Evolutionary conservation across 768 basidiomycete species (phyloP), one percentile per base, ranked within the genome.

Genomic region (Galerina sulciceps): DNA sequence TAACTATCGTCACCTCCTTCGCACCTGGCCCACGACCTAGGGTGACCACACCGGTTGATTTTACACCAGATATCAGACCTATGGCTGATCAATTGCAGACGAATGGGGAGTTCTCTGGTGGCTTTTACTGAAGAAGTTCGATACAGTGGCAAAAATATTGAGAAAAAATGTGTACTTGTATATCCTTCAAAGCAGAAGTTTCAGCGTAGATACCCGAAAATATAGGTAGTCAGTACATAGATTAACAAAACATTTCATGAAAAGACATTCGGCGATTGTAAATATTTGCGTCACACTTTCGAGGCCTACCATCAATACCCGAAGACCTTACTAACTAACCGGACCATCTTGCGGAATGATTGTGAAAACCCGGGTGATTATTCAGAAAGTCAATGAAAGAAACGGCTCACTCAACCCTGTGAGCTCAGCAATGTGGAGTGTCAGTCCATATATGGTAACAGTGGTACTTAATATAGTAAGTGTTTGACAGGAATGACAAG

Each of bases 1-100:
- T 78, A 18, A 73, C 75, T 46, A 73, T 79, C 22, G 49, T 26
- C 11, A 57, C 56, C 70, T 68, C 67, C 20, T 65, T 68, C 51
- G 63, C 70, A 35, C 57, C 48, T 22, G 71, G 72, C 31, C 69
- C 71, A 17, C 66, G 63, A 15, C 72, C 73, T 18, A 64, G 66
- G 45, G 66, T 59, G 49, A 66, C 68, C 23, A 63, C 70, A 15
- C 68, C 74, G 38, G 72, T 69, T 6, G 58, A 60, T 13, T 69
- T 70, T 36, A 64, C 68, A 15, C 55, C 58, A 17, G 61, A 63
- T 37, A 53, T 38, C 11, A 34, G 52, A 14, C 13, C 17, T 10
- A 43, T 45, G 35, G 52, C 61, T 15, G 37, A 55, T 5, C 46
- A 56, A 20, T 20, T 56, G n/a, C 55, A 49, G 17, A 48, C 46